These are phyloP conservation scores for Coniochaeta pulveracea DNA, from an alignment of 2,329 filamentous ascomycete genomes.

Conservation along the genomic window DNA sequence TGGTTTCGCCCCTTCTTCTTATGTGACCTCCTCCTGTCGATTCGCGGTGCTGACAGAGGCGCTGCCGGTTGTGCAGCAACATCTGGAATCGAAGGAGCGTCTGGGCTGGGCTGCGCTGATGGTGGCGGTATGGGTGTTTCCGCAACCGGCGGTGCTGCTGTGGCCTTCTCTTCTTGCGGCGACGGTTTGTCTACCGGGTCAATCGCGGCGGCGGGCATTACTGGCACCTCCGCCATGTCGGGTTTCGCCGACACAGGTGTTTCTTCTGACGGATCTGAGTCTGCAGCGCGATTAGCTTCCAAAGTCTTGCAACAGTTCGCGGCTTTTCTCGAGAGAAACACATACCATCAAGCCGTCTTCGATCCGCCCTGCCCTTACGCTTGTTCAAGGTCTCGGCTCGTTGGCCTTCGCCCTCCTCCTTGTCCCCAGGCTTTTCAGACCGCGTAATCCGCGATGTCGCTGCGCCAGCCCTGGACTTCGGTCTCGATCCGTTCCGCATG, in stretches of 20 bases:
- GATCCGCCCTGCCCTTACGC: constrained; percentile 71
- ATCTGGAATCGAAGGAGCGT: constrained; percentile 29
- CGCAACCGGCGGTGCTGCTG: not conserved
- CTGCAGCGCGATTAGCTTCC: constrained; percentile 33
- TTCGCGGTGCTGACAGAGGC: constrained; percentile 46
- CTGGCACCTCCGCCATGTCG: too few species aligned
- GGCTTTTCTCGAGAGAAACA: constrained; percentile 14
- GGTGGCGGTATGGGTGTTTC: constrained; percentile 26
- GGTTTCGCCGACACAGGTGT: constrained; percentile 38
- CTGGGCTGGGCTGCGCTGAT: constrained; percentile 31
- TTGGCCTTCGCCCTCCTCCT: constrained; percentile 65
- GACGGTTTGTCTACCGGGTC: too few species aligned
- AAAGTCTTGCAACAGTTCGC: constrained; percentile 13
- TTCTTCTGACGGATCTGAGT: constrained; percentile 65
- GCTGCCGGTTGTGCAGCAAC: constrained; percentile 23
- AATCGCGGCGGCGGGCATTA: too few species aligned
- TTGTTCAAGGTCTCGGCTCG: constrained; percentile 66
- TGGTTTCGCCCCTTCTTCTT: constrained; percentile 69
- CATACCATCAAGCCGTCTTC: constrained; percentile 69
- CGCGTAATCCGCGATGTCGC: constrained; percentile 40
- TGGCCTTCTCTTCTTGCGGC: not conserved
- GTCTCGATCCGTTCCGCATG: constrained; percentile 38
- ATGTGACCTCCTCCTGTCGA: constrained; percentile 43
- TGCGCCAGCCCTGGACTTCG: constrained; percentile 44
- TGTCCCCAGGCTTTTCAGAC: constrained; percentile 43